Evolutionary conservation across 2,329 filamentous ascomycete genomes (phyloP), one percentile per base, ranked within the genome.

Genomic region (Alternaria hordeiaustralica): DNA sequence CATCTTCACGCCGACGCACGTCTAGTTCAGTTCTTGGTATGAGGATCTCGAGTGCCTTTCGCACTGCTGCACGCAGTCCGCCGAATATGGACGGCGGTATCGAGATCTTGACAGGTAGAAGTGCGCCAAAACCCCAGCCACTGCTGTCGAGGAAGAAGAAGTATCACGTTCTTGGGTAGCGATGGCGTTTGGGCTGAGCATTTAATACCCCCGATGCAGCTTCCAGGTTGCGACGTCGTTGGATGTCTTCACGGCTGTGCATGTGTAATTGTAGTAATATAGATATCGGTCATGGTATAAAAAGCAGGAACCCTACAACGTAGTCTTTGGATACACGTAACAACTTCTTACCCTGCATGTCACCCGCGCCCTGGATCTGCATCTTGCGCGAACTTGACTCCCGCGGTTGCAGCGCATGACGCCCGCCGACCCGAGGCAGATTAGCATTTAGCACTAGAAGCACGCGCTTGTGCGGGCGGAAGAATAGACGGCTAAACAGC

Each of bases 401-500:
- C 43, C 45, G 45, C 51, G 61, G 57, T 41, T 63, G 58, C 28
- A 63, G 57, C 56, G 55, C 49, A 55, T 53, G n/a, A 55, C 28
- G 60, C 70, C 71, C 71, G 66, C 58, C 65, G 69, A 70, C 58
- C 73, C 72, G 73, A 70, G 64, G 62, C 55, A 62, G 51, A 54
- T 58, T 47, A 51, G 41, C 28, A 43, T 64, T 66, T 66, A 65
- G 36, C 55, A 41, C 25, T 36, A 53, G 15, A 53, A 67, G 61
- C 63, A 45, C 55, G 62, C 62, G 50, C 46, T 50, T 55, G 59
- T 67, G 61, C 68, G 68, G 36, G 55, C 75, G 76, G 76, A 66
- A 75, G 73, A 77, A 78, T 73, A 46, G 33, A 60, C 76, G 76
- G 76, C 66, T 78, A 78, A 78, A 78, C 50, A 63, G 58, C 33